A percentile compares a stretch with the other conserved stretches of the same genome.
These are phyloP conservation scores for Smittium mucronatum DNA, from an alignment of 371 early-diverging fungal genomes.

Conservation along the genomic window DNA sequence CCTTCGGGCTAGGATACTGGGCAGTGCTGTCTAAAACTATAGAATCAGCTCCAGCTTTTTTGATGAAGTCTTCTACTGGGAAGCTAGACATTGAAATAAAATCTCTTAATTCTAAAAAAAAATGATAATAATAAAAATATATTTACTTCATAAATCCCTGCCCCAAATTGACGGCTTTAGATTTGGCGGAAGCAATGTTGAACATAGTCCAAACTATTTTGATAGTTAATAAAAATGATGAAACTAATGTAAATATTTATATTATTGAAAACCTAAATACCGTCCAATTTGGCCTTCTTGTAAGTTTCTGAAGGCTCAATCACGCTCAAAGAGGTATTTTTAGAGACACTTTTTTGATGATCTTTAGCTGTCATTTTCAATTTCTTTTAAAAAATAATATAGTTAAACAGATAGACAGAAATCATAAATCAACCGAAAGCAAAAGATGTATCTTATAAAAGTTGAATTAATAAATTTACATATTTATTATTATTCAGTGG, in stretches of 20 bases:
- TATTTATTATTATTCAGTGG: no score
- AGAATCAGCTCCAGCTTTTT: slow-evolving; percentile 62
- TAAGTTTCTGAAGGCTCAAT: neutral
- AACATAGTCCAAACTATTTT: slow-evolving; percentile 83
- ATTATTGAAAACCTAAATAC: no score
- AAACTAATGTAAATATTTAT: no score
- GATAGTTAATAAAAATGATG: no score
- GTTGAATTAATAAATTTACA: no score
- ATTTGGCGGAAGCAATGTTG: slow-evolving; percentile 68
- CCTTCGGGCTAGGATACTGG: slow-evolving; percentile 75
- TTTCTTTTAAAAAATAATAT: no score
- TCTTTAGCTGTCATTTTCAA: no score
- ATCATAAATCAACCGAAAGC: no score
- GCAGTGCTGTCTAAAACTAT: slow-evolving; percentile 47
- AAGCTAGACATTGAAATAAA: slow-evolving; percentile 37
- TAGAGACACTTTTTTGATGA: no score
- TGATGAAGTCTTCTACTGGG: slow-evolving; percentile 73
- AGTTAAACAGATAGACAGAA: no score
- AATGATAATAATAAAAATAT: neutral
- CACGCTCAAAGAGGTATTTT: neutral
- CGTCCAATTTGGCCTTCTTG: neutral
- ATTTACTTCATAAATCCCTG: slow-evolving; percentile 65
- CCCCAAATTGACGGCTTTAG: slow-evolving; percentile 84
- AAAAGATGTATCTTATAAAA: no score
- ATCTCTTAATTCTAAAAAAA: neutral